Conservation (phyloP, 371 early-diverging fungal species). For the Mucor saturninus region DNA sequence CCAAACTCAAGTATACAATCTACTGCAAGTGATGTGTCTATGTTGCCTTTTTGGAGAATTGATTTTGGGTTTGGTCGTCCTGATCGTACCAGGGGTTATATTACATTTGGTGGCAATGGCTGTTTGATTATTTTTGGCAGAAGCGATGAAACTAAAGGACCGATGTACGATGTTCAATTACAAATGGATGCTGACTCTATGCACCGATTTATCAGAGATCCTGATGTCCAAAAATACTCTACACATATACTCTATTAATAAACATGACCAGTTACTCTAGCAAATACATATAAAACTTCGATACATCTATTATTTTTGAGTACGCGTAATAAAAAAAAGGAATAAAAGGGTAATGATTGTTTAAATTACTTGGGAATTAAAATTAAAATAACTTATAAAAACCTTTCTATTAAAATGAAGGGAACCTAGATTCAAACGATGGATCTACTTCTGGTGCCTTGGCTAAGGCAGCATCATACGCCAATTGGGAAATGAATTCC, state of each 20-base stretch:
- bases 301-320: too few species aligned
- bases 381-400: conserved; percentile 1
- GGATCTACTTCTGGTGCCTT: conserved; percentile 57
- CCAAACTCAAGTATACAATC: conserved; percentile 37
- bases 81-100: conserved; percentile 45
- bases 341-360: neutral
- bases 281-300: neutral
- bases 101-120: conserved; percentile 49
- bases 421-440: conserved; percentile 53
- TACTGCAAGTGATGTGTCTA: conserved; percentile 39
- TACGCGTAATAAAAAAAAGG: neutral
- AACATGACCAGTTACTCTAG: neutral
- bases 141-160: conserved; percentile 27
- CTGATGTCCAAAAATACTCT: conserved; percentile 42
- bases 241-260: conserved; percentile 31
- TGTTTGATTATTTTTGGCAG: conserved; percentile 44
- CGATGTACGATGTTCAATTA: conserved; percentile 44
- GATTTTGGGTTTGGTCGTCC: conserved; percentile 45
- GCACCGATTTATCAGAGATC: conserved; percentile 40
- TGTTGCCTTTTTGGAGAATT: conserved; percentile 41
- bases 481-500: conserved; percentile 41
- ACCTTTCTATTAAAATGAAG: conserved; percentile 35
- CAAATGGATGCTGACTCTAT: conserved; percentile 49
- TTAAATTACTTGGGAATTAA: neutral
- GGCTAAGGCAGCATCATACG: conserved; percentile 43